phyloP scores from a whole-genome alignment of 2,329 filamentous ascomycete species.

The Pseudogymnoascus sp. region DNA sequence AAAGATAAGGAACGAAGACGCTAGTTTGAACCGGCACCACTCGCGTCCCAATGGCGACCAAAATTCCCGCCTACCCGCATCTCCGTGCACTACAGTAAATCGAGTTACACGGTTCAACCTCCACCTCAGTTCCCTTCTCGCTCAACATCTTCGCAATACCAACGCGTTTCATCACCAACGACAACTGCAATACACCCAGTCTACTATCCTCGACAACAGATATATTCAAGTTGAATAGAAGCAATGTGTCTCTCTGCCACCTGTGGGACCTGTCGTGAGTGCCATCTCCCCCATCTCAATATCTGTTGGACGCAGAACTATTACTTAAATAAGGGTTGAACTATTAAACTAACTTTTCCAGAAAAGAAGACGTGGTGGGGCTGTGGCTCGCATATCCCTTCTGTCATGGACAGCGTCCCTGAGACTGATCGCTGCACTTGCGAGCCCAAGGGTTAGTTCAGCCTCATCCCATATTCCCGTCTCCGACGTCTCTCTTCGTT shows the following conservation, averaged over 20 bases:
- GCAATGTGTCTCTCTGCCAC: conserved; percentile 46
- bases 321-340: conserved; percentile 3
- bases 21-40: background rate
- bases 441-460: conserved; percentile 18
- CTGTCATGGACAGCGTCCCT: conserved; percentile 47
- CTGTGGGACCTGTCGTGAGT: conserved; percentile 45
- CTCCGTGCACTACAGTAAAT: background rate
- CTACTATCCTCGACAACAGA: background rate
- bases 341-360: conserved; percentile 19
- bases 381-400: conserved; percentile 44
- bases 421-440: conserved; percentile 48
- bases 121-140: no score
- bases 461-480: background rate
- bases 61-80: background rate
- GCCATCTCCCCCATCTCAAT: conserved; percentile 11
- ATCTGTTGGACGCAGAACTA: background rate
- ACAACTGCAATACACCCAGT: background rate
- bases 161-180: background rate
- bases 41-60: background rate
- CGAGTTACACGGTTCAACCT: no score
- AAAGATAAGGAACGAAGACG: background rate
- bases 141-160: background rate
- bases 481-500: background rate
- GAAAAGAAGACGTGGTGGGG: conserved; percentile 49
- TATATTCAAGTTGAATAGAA: conserved; percentile 8